Evolutionary conservation across 768 basidiomycete species (phyloP).

Genomic region (Pulveroboletus sp.): DNA sequence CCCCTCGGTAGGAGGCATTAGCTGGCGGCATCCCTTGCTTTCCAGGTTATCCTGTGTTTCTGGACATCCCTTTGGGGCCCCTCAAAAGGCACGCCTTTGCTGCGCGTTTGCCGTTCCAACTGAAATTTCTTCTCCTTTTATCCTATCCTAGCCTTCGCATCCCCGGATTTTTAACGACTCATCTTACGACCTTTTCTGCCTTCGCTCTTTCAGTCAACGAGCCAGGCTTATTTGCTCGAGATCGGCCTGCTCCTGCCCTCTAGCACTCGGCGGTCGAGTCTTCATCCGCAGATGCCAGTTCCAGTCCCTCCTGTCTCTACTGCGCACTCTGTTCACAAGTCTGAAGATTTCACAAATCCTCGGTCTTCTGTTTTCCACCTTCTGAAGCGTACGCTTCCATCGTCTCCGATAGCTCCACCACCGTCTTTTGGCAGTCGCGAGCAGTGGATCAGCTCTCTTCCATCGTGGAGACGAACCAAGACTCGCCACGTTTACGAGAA

Average conservation of each 20-base stretch:
- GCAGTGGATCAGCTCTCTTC: constrained; percentile 69
- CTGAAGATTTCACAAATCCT: constrained; percentile 32
- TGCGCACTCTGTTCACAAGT: constrained; percentile 66
- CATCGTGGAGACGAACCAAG: constrained; percentile 67
- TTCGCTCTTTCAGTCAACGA: constrained; percentile 38
- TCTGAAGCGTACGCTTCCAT: constrained; percentile 54
- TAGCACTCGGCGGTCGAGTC: constrained; percentile 42
- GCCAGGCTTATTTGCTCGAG: constrained; percentile 38
- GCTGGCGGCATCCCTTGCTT: constrained; percentile 12
- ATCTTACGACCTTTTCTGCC: constrained; percentile 54
- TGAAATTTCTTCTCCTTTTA: constrained; percentile 23
- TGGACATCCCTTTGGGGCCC: constrained; percentile 32
- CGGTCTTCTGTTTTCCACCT: constrained; percentile 47
- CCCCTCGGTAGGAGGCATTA: constrained; percentile 17
- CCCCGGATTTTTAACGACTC: constrained; percentile 54
- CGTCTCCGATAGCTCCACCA: constrained; percentile 55
- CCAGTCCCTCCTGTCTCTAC: constrained; percentile 63
- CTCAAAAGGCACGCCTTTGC: constrained; percentile 89
- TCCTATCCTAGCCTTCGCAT: constrained; percentile 27
- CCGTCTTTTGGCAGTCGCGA: constrained; percentile 63
- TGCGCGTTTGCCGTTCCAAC: constrained; percentile 73
- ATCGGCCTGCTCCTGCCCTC: constrained; percentile 37
- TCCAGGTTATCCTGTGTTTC: constrained; percentile 18
- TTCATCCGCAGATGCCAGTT: constrained; percentile 76
- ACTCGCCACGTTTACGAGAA: constrained; percentile 65